These are phyloP conservation scores for Oligophagozyma castellii DNA, from an alignment of 1,139 yeast genomes.

Conservation along the genomic window DNA sequence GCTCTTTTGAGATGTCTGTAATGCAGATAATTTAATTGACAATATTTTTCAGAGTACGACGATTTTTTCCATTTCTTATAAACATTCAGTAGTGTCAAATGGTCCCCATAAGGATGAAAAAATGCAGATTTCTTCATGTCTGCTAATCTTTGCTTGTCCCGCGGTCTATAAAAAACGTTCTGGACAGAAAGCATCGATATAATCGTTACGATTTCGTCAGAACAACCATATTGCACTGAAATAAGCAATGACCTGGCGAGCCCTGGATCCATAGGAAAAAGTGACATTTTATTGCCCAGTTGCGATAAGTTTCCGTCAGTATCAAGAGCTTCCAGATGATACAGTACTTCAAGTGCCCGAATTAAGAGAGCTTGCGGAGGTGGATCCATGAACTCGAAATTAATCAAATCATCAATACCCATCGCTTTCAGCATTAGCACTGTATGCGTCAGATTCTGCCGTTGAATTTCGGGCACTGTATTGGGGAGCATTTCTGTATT, in stretches of 20 bases:
- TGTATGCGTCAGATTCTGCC: slow-evolving; percentile 78
- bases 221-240: slow-evolving; percentile 61
- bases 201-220: slow-evolving; percentile 72
- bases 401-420: slow-evolving; percentile 74
- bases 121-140: slow-evolving; percentile 67
- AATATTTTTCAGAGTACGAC: slow-evolving; percentile 58
- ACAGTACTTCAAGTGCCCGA: slow-evolving; percentile 73
- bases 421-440: slow-evolving; percentile 84
- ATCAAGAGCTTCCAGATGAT: slow-evolving; percentile 70
- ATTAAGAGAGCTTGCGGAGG: slow-evolving; percentile 70
- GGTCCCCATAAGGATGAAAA: slow-evolving; percentile 75
- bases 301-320: slow-evolving; percentile 56
- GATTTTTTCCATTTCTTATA: slow-evolving; percentile 64
- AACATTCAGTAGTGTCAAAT: slow-evolving; percentile 69
- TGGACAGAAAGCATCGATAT: slow-evolving; percentile 90
- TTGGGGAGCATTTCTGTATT: slow-evolving; percentile 75
- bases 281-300: slow-evolving; percentile 75
- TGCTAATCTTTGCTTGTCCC: slow-evolving; percentile 62
- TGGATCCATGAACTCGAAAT: slow-evolving; percentile 89
- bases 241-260: slow-evolving; percentile 68
- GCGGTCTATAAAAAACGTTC: slow-evolving; percentile 72
- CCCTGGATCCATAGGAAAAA: slow-evolving; percentile 92
- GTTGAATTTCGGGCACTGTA: slow-evolving; percentile 82
- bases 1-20: slow-evolving; percentile 70
- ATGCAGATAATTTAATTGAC: slow-evolving; percentile 68